Evolutionary conservation across 805 yeast genomes (phyloP).

Genomic region (Debaryomyces maramus): DNA sequence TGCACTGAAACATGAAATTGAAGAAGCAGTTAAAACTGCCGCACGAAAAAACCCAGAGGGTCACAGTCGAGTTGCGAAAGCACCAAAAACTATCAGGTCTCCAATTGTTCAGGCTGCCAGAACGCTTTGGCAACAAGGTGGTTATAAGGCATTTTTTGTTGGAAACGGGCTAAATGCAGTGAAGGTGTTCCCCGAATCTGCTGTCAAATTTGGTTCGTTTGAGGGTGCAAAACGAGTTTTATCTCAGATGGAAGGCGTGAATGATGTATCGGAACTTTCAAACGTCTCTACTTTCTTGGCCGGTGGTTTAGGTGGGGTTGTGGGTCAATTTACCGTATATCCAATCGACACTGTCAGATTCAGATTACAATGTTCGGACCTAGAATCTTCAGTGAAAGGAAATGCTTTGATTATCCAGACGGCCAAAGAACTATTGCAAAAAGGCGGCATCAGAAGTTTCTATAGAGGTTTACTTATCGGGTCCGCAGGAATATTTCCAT

Average conservation of each 20-base stretch:
- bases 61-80: constrained; percentile 32
- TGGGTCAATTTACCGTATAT: constrained; percentile 87
- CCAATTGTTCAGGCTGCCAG: constrained; percentile 80
- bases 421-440: constrained; percentile 71
- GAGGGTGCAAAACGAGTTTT: constrained; percentile 79
- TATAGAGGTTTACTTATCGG: constrained; percentile 90
- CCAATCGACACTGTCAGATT: constrained; percentile 95
- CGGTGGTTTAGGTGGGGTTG: constrained; percentile 96
- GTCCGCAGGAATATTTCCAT: constrained; percentile 94
- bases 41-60: constrained; percentile 26
- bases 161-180: constrained; percentile 91
- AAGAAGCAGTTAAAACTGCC: constrained; percentile 31
- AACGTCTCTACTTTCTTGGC: constrained; percentile 79
- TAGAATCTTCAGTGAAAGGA: constrained; percentile 63
- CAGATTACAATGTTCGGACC: constrained; percentile 88
- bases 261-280: constrained; percentile 68
- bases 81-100: constrained; percentile 55
- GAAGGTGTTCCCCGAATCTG: constrained; percentile 95
- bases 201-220: constrained; percentile 95
- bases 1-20: constrained; percentile 33
- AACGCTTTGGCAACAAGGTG: constrained; percentile 84
- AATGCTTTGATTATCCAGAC: constrained; percentile 61
- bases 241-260: constrained; percentile 72
- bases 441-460: constrained; percentile 76
- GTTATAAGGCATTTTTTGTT: constrained; percentile 82